Conservation (phyloP, 768 basidiomycete species). For the Amanita rimosa region DNA sequence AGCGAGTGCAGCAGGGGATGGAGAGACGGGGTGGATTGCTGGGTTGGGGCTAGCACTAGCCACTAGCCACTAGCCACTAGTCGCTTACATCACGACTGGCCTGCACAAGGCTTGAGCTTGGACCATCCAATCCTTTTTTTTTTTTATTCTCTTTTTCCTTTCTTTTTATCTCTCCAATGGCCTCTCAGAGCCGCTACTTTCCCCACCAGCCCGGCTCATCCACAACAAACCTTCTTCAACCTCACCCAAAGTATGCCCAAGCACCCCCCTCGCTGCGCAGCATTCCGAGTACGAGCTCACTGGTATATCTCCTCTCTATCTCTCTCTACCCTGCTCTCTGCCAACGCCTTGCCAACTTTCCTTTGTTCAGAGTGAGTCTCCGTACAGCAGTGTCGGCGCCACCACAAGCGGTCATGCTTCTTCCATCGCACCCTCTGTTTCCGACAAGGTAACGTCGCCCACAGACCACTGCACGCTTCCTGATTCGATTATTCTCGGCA, state of each 20-base stretch:
- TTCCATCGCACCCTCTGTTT: constrained; percentile 30
- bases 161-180: constrained; percentile 15
- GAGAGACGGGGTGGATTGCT: constrained; percentile 9
- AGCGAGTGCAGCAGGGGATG: neutral
- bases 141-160: constrained; percentile 5
- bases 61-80: no score
- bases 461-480: neutral
- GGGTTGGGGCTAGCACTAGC: no score
- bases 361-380: constrained; percentile 25
- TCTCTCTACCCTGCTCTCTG: neutral
- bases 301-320: constrained; percentile 23
- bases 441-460: constrained; percentile 39
- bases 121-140: constrained; percentile 11
- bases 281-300: constrained; percentile 25
- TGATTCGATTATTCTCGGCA: constrained; percentile 15
- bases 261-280: constrained; percentile 25
- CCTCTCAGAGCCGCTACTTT: constrained; percentile 29
- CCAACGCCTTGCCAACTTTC: neutral
- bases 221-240: constrained; percentile 38
- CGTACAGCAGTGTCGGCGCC: constrained; percentile 20
- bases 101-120: no score
- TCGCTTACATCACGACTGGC: constrained; percentile 9
- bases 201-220: constrained; percentile 29
- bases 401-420: constrained; percentile 15
- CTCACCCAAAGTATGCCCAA: constrained; percentile 32